Percentiles rank a stretch among this genome's conserved stretches.
These are phyloP conservation scores for Falciphora oryzae DNA, from an alignment of 2,329 filamentous ascomycete species.

Conservation along the genomic window DNA sequence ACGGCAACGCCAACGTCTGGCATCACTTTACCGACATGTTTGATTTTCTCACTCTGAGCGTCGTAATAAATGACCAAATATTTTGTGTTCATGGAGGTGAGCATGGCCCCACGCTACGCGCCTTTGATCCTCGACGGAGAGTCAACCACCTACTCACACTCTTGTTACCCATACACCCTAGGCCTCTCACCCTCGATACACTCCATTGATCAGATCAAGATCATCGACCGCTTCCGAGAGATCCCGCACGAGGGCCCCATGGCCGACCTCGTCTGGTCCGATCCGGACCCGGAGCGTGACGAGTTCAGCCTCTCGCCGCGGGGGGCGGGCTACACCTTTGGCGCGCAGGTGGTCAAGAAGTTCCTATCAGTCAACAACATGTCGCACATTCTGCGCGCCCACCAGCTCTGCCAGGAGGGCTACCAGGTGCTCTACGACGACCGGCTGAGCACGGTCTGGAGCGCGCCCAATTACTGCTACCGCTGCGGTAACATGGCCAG, in stretches of 20 bases:
- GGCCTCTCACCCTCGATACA: slow-evolving; percentile 86
- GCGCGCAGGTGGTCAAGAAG: slow-evolving; percentile 95
- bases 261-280: slow-evolving; percentile 99
- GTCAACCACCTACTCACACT: not conserved
- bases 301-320: slow-evolving; percentile 93
- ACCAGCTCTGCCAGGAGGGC: slow-evolving; percentile 96
- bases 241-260: slow-evolving; percentile 98
- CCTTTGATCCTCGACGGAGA: not conserved
- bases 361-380: slow-evolving; percentile 96
- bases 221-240: slow-evolving; percentile 97
- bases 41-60: slow-evolving; percentile 92
- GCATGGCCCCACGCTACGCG: slow-evolving; percentile 15
- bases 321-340: slow-evolving; percentile 95
- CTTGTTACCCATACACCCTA: slow-evolving; percentile 23
- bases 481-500: slow-evolving; percentile 96
- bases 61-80: slow-evolving; percentile 98
- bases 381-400: slow-evolving; percentile 95
- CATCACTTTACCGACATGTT: slow-evolving; percentile 99
- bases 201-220: slow-evolving; percentile 98
- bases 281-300: slow-evolving; percentile 94
- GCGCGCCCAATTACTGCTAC: slow-evolving; percentile 93
- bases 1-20: slow-evolving; percentile 98
- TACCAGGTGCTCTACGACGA: slow-evolving; percentile 97
- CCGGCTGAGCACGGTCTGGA: slow-evolving; percentile 93
- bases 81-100: slow-evolving; percentile 93